Base-by-base conservation (phyloP, 306 rosid genomes). In the Arachis hypogaea region DNA sequence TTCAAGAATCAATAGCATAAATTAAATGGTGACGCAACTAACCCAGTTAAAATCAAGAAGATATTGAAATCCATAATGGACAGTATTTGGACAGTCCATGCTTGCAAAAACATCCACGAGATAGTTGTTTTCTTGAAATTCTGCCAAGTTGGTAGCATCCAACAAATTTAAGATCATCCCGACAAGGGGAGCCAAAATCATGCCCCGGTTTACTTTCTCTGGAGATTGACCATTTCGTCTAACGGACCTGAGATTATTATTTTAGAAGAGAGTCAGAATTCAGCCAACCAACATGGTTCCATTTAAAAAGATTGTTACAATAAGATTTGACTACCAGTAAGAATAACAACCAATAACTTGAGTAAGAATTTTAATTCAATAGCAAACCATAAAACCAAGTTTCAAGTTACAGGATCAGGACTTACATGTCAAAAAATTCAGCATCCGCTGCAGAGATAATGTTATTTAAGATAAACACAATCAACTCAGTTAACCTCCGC, bases 31-130 rank as follows among this genome's bases (percentile, higher is more conserved):
- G 56, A 36, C 60, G 38, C 47, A 74, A 83, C 95, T 83, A 85
- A 94, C 99, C 96, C 97, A 88, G 79, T 88, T 88, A 86, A 87
- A 90, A 83, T 90, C 89, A 92, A 94, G 77, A 52, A 94, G 89
- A 80, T 85, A 82, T 78, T 87, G 96, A 78, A 94, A 94, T 68
- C 98, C 94, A 77, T 82, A 88, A 75, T 87, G 82, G 77, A 94
- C 91, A 28, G 85, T 87, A 78, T 85, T 83, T 40, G 89, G 90
- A 79, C 98, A 92, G 72, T 90, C 92, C 98, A 92, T 90, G 88
- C 93, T 92, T 78, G 96, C 92, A 66, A 94, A 88, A 70, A 94
- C 80, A 78, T 87, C 91, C 74, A 90, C 83, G 50, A 94, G 87
- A 82, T 89, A 89, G 82, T 87, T 94, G 74, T 67, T 81, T 67